Base-by-base conservation (phyloP, 306 rosid species). In the Luffa acutangula region DNA sequence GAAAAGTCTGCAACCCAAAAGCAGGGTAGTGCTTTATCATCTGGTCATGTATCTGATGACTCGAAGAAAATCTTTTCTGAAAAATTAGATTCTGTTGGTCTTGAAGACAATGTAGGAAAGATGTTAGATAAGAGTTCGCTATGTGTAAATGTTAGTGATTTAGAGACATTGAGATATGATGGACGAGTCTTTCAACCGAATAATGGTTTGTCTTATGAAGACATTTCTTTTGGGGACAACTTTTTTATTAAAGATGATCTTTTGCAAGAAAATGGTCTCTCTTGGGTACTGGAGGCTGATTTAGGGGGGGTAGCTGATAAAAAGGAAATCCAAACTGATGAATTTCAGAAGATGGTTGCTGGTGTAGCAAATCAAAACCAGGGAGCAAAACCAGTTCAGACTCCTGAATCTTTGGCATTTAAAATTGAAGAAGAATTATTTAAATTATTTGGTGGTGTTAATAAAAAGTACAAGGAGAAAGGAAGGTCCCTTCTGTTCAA, bases 391-490 rank as follows among this genome's bases (percentile, higher is more conserved):
- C 76, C 54, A 13, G 39, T 34, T 80, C 83, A 77, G 60, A 81
- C 87, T 69, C 94, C 94, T 39, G 88, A 92, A 78, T 69, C 82
- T 76, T 75, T 96, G 81, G 98, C 99, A 0, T 82, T 81, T 72
- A 81, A 85, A 81, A 90, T 96, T 54, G 99, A 96, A 84, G 92
- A 43, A 63, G 98, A 96, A 79, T 89, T 93, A 43, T 96, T 93
- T 87, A 96, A 93, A 85, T 86, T 96, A 79, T 96, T 92, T 88
- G 91, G 93, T 63, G 99, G 99, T 81, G 99, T 91, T 83, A 96
- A 96, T 88, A 96, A 96, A 87, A 96, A 96, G 90, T 96, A 96
- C 87, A 96, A 96, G 82, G 99, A 96, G 87, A 96, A 89, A 87
- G 99, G 99, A 51, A 93, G 99, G 84, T 96, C 99, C 67, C 99